These are phyloP conservation scores for Cyberlindnera xishuangbannaensis DNA, from an alignment of 805 yeast genomes.

Conservation along the genomic window DNA sequence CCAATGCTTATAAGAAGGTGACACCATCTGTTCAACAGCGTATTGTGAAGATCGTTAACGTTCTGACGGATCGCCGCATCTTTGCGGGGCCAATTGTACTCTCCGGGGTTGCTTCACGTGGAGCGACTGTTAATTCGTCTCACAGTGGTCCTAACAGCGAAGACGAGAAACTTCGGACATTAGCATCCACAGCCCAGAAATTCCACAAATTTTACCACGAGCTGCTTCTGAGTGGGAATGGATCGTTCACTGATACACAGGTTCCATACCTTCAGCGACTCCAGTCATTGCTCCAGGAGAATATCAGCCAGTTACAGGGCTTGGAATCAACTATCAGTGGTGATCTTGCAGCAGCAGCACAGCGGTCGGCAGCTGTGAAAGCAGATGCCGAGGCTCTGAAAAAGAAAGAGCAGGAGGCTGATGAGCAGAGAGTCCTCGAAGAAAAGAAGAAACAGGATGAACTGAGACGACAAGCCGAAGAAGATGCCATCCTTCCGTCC, in stretches of 20 bases:
- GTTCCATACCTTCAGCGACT: constrained; percentile 8
- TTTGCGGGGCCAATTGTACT: constrained; percentile 24
- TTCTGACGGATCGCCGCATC: constrained; percentile 52
- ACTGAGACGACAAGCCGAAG: constrained; percentile 12
- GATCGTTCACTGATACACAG: constrained; percentile 11
- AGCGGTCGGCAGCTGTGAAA: constrained; percentile 8
- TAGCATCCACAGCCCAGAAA: constrained; percentile 9
- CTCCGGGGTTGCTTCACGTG: constrained; percentile 8
- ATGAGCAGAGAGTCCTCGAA: constrained; percentile 9
- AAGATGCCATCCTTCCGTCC: constrained; percentile 17
- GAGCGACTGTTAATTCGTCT: too few species aligned
- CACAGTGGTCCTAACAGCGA: not conserved
- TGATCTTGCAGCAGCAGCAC: constrained; percentile 10
- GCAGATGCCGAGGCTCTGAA: constrained; percentile 14
- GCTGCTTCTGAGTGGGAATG: constrained; percentile 14
- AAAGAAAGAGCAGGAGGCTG: constrained; percentile 12
- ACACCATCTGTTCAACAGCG: constrained; percentile 26
- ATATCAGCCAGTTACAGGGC: constrained; percentile 15
- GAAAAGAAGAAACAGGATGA: constrained; percentile 10
- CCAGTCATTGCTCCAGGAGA: constrained; percentile 10
- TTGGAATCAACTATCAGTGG: constrained; percentile 10
- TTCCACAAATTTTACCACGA: constrained; percentile 21
- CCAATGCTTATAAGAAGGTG: constrained; percentile 19
- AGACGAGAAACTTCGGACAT: constrained; percentile 11
- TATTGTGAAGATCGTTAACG: constrained; percentile 44